These are phyloP conservation scores for Erigeron canadensis DNA, from an alignment of 129 eudicot genomes.

Conservation along the genomic window DNA sequence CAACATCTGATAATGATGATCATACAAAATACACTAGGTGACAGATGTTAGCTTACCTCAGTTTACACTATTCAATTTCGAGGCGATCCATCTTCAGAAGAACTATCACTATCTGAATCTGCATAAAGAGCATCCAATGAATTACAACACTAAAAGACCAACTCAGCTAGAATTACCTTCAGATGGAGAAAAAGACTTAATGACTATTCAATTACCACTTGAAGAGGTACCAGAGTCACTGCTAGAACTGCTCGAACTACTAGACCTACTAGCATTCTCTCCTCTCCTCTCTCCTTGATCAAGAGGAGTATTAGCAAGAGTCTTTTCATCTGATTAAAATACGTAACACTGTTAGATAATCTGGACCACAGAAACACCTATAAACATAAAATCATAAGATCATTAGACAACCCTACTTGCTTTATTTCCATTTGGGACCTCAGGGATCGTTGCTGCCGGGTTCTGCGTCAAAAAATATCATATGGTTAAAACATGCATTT, in stretches of 20 bases:
- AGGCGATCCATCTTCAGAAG: conserved; percentile 67
- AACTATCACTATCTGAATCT: conserved; percentile 94
- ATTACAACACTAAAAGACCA: conserved; percentile 13
- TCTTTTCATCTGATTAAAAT: conserved; percentile 44
- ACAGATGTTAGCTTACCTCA: background rate
- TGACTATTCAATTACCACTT: conserved; percentile 53
- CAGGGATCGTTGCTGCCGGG: conserved; percentile 29
- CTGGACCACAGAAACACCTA: background rate
- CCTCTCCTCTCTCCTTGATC: conserved; percentile 32
- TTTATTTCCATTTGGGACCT: conserved; percentile 42
- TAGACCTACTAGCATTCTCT: conserved; percentile 59
- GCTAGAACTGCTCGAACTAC: conserved; percentile 97
- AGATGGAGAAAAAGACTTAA: background rate
- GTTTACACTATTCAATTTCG: conserved; percentile 8
- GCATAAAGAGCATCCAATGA: conserved; percentile 21
- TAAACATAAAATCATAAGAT: background rate
- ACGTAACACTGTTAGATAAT: background rate
- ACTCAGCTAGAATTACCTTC: background rate
- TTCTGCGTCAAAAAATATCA: conserved; percentile 48
- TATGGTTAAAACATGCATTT: conserved; percentile 10
- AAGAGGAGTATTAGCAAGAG: conserved; percentile 32
- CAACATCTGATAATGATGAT: too few relatives aligned
- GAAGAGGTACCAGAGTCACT: conserved; percentile 93
- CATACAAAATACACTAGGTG: background rate
- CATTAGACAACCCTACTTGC: conserved; percentile 37